Conservation (phyloP, 768 basidiomycete genomes). For the Suillus decipiens region DNA sequence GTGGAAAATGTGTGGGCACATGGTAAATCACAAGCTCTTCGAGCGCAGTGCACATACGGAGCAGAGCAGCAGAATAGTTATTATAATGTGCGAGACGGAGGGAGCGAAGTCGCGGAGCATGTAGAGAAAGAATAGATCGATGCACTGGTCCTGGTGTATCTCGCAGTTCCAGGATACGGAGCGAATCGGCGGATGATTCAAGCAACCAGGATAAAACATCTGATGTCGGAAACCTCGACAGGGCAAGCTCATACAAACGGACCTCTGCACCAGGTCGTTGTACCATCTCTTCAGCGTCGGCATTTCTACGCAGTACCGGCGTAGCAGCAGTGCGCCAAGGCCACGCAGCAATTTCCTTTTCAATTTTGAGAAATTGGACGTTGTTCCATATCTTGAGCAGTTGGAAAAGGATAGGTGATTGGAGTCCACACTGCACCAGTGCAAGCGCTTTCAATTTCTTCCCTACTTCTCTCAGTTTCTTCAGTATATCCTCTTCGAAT, state of each 20-base stretch:
- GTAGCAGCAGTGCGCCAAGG: slow-evolving; percentile 31
- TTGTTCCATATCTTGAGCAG: slow-evolving; percentile 40
- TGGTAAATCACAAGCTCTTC: slow-evolving; percentile 42
- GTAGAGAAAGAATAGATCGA: slow-evolving; percentile 24
- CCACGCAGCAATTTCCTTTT: slow-evolving; percentile 37
- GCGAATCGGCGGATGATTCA: slow-evolving; percentile 31
- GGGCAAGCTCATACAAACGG: slow-evolving; percentile 42
- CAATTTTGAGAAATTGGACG: slow-evolving; percentile 41
- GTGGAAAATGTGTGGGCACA: slow-evolving; percentile 34
- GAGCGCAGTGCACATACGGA: slow-evolving; percentile 39
- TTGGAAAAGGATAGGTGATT: slow-evolving; percentile 46
- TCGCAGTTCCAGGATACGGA: slow-evolving; percentile 43
- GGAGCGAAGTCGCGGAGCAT: slow-evolving; percentile 41
- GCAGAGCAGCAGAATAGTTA: slow-evolving; percentile 31
- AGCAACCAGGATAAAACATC: slow-evolving; percentile 42
- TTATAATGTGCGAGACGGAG: slow-evolving; percentile 43
- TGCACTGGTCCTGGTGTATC: slow-evolving; percentile 27
- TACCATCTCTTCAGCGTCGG: not conserved
- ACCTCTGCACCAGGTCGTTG: slow-evolving; percentile 18
- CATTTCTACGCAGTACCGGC: slow-evolving; percentile 10
- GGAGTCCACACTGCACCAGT: slow-evolving; percentile 37
- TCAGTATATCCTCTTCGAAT: slow-evolving; percentile 29
- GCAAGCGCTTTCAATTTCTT: slow-evolving; percentile 34
- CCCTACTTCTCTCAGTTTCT: slow-evolving; percentile 25
- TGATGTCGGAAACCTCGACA: slow-evolving; percentile 36